A percentile compares a stretch with the other conserved stretches of the same genome.
These are phyloP conservation scores for Fraxinus latifolia DNA, from an alignment of 305 asterid genomes.

Conservation along the genomic window DNA sequence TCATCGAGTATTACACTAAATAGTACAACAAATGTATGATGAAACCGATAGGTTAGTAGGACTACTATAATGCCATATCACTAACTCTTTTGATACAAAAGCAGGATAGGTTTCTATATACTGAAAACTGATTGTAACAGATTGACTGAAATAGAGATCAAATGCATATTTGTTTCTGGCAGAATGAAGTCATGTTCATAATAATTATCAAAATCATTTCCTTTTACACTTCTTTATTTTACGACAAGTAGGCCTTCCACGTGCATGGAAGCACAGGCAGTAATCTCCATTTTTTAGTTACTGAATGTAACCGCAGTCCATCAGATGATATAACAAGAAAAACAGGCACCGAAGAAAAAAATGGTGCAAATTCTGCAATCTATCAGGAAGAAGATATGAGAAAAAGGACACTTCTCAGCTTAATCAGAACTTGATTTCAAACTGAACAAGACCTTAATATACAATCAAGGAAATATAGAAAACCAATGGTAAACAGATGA, in stretches of 20 bases:
- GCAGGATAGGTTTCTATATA: neutral
- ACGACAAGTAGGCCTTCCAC: neutral
- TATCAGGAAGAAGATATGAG: neutral
- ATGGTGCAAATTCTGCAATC: neutral
- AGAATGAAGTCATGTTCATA: neutral
- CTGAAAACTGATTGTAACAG: neutral
- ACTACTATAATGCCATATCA: neutral
- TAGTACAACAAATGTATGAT: neutral
- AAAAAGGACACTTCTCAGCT: constrained; percentile 11
- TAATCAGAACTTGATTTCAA: neutral
- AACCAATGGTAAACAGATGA: neutral
- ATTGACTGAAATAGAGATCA: neutral
- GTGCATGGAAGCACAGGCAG: neutral
- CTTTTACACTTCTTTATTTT: neutral
- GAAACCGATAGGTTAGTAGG: neutral
- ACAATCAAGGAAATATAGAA: neutral
- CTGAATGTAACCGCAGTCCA: neutral
- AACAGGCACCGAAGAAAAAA: neutral
- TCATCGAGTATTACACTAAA: neutral
- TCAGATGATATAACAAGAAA: neutral
- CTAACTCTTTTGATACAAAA: neutral
- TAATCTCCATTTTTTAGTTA: neutral
- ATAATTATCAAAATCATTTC: neutral
- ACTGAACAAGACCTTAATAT: neutral
- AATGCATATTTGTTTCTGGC: neutral